Base-by-base conservation (phyloP, 306 rosid species). In the Alnus rubra region DNA sequence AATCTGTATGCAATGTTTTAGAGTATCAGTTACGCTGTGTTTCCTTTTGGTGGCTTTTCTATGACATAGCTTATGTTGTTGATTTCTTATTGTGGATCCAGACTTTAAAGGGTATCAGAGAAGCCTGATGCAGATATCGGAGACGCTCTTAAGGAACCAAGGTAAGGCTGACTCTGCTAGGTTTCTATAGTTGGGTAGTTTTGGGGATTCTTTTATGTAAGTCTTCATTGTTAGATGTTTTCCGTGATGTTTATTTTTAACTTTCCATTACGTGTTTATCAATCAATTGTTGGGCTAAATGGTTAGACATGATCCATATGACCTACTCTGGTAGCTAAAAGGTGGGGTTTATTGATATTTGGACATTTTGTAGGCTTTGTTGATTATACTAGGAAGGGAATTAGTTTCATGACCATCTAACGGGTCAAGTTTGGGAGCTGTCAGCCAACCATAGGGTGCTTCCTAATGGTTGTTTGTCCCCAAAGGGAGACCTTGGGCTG, bases 71-170 rank as follows among this genome's bases (percentile, higher is more conserved):
- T 8, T 37, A 14, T 35, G 4, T 37, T 64, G 23, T 37, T 15
- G 9, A 14, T 16, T 68, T 68, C 13, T 42, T 39, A 42, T 16
- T 42, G 42, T 9, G 39, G 52, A 42, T 68, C 23, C 16, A 1
- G 47, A 45, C 13, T 67, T 50, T 51, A 72, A 48, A 18, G 71
- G 64, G 69, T 37, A 59, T 75, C 9, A 50, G 49, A 56, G 58
- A 45, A 45, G 55, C 72, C 44, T 49, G 86, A 80, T 82, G 82
- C 71, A 69, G 76, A 12, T 58, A 88, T 89, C 52, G 90, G 90
- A 80, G 90, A 87, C 85, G 78, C 78, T 89, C 80, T 48, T 86
- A 68, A 87, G 86, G 79, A 58, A 23, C 53, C 84, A 47, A 82
- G 96, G 96, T 94, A 64, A 77, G 45, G 56, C 69, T 31, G 19